Conservation (phyloP, 2,329 filamentous ascomycete species). For the Pseudogymnoascus sp. region DNA sequence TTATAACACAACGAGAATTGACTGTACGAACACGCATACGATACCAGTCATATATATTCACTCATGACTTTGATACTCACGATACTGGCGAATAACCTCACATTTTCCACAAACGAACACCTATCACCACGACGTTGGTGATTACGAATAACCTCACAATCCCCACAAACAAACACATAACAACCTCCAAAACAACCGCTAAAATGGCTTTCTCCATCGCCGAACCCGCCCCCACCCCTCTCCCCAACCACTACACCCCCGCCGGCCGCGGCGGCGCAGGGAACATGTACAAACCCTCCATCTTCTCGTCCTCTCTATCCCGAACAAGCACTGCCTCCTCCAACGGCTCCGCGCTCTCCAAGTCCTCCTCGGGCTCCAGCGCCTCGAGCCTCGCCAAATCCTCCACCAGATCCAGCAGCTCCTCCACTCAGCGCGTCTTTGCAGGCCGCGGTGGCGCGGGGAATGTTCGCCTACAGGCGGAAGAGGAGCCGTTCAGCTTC, state of each 20-base stretch:
- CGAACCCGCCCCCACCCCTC: slow-evolving; percentile 27
- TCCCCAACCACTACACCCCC: slow-evolving; percentile 19
- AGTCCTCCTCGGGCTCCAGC: slow-evolving; percentile 22
- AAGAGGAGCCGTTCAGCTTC: slow-evolving; percentile 27
- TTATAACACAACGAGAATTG: not conserved
- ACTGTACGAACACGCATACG: slow-evolving; percentile 1
- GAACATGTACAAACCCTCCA: slow-evolving; percentile 26
- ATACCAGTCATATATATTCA: not conserved
- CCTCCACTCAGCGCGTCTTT: not conserved
- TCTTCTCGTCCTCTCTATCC: not conserved
- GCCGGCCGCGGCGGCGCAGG: slow-evolving; percentile 28
- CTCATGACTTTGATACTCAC: not conserved
- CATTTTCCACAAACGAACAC: not conserved
- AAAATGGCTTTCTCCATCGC: slow-evolving; percentile 16
- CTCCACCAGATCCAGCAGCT: slow-evolving; percentile 17
- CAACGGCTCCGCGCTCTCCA: slow-evolving; percentile 24
- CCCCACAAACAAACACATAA: not conserved
- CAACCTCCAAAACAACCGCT: not conserved
- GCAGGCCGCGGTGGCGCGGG: slow-evolving; percentile 27
- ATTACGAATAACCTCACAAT: not conserved
- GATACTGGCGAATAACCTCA: not conserved
- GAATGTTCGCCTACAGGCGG: slow-evolving; percentile 24
- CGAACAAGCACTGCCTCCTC: slow-evolving; percentile 16
- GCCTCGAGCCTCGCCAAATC: not conserved
- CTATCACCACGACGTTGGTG: not conserved